These are phyloP conservation scores for Carpinus fangiana DNA, from an alignment of 306 rosid genomes.

Conservation along the genomic window DNA sequence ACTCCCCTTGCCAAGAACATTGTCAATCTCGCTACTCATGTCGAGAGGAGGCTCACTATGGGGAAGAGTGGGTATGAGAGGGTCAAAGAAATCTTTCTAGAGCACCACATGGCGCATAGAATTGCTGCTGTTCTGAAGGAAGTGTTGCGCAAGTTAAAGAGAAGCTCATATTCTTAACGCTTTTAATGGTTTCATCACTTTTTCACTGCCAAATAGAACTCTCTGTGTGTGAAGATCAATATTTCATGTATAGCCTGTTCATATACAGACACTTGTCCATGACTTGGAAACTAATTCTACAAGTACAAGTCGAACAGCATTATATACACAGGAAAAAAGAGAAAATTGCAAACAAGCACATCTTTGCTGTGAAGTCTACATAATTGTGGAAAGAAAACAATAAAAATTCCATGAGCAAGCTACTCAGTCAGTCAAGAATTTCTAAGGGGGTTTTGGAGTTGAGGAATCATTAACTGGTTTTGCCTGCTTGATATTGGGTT, in stretches of 20 bases:
- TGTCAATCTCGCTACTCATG: slow-evolving; percentile 77
- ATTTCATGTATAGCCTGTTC: slow-evolving; percentile 25
- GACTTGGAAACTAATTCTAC: neutral
- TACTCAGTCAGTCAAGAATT: slow-evolving; percentile 7
- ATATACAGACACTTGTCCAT: neutral
- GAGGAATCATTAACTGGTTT: slow-evolving; percentile 35
- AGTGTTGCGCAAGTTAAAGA: slow-evolving; percentile 59
- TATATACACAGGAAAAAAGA: neutral
- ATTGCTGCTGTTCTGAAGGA: slow-evolving; percentile 78
- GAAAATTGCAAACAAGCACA: neutral
- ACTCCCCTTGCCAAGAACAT: slow-evolving; percentile 72
- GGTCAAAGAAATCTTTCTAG: slow-evolving; percentile 79
- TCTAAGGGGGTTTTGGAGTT: slow-evolving; percentile 36
- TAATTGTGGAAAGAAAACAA: neutral
- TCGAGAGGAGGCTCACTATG: slow-evolving; percentile 86
- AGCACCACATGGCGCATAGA: slow-evolving; percentile 81
- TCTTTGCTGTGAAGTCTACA: neutral
- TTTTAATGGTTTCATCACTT: neutral
- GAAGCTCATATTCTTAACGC: slow-evolving; percentile 34
- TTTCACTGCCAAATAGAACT: neutral
- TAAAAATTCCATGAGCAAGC: neutral
- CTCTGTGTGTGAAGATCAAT: neutral
- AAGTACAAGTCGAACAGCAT: neutral
- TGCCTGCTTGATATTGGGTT: slow-evolving; percentile 36
- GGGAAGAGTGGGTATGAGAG: slow-evolving; percentile 80